Percentiles rank a stretch among this genome's conserved stretches.
These are phyloP conservation scores for Gentiana straminea DNA, from an alignment of 257 asterid species.

Conservation along the genomic window DNA sequence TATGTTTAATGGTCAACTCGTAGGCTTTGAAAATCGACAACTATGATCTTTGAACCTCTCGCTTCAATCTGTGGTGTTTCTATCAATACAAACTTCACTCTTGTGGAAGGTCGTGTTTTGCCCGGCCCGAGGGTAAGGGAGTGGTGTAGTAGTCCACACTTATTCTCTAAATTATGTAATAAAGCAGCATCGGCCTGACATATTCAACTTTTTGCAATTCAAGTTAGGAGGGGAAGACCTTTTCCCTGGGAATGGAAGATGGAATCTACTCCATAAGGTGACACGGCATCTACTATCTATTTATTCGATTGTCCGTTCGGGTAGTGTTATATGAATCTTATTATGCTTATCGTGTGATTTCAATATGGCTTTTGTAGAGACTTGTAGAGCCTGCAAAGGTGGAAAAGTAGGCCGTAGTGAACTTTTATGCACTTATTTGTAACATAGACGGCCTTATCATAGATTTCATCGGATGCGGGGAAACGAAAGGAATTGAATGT, in stretches of 20 bases:
- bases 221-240: slow-evolving; percentile 77
- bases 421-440: slow-evolving; percentile 93
- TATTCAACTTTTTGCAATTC: too few relatives aligned
- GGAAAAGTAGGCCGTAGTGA: slow-evolving; percentile 81
- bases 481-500: slow-evolving; percentile 70
- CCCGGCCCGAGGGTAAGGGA: slow-evolving; percentile 63
- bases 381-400: slow-evolving; percentile 49
- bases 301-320: too few relatives aligned
- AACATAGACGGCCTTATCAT: slow-evolving; percentile 43
- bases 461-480: slow-evolving; percentile 57
- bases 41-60: slow-evolving; percentile 73
- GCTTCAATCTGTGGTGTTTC: slow-evolving; percentile 72
- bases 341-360: too few relatives aligned
- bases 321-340: too few relatives aligned
- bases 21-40: slow-evolving; percentile 76
- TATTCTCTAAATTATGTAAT: too few relatives aligned
- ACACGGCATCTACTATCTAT: too few relatives aligned
- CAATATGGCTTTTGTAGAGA: slow-evolving; percentile 52
- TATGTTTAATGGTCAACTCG: too few relatives aligned
- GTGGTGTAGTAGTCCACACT: not conserved
- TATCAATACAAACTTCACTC: slow-evolving; percentile 49
- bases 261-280: slow-evolving; percentile 89
- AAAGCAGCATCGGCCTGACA: too few relatives aligned
- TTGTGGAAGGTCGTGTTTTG: slow-evolving; percentile 79
- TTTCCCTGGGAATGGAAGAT: slow-evolving; percentile 67